Conservation (phyloP, 2,329 filamentous ascomycete genomes). For the Fonsecaea nubica region DNA sequence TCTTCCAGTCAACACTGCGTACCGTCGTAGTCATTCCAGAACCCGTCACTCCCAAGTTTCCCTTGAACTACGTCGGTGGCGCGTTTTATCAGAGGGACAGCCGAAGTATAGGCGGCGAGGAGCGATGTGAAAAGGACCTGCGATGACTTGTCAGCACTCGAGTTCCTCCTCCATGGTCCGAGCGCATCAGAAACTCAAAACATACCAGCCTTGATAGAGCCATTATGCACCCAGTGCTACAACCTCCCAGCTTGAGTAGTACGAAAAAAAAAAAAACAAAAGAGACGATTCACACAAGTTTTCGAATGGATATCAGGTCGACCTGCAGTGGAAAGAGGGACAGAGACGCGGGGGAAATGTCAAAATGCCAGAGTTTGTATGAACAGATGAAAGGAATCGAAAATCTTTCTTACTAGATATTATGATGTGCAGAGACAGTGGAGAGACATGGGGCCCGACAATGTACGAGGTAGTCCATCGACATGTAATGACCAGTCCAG, state of each 20-base stretch:
- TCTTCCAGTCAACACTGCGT: background rate
- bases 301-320: background rate
- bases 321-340: background rate
- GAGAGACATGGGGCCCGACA: background rate
- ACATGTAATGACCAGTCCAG: background rate
- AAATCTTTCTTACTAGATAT: conserved; percentile 9
- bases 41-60: conserved; percentile 35
- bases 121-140: conserved; percentile 24
- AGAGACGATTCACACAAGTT: background rate
- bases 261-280: background rate
- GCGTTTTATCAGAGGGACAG: conserved; percentile 28
- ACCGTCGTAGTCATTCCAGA: conserved; percentile 40
- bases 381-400: background rate
- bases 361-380: background rate
- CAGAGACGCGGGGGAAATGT: conserved; percentile 5
- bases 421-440: conserved; percentile 1
- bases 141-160: conserved; percentile 11
- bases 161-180: background rate
- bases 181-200: background rate
- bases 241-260: background rate
- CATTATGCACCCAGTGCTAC: conserved; percentile 8
- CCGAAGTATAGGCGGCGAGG: conserved; percentile 17
- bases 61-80: conserved; percentile 35
- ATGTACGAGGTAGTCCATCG: background rate
- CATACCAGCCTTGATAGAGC: conserved; percentile 23